Evolutionary conservation across 192 early-diverging fungal genomes (phyloP).

Genomic region (Mortierella antarctica): DNA sequence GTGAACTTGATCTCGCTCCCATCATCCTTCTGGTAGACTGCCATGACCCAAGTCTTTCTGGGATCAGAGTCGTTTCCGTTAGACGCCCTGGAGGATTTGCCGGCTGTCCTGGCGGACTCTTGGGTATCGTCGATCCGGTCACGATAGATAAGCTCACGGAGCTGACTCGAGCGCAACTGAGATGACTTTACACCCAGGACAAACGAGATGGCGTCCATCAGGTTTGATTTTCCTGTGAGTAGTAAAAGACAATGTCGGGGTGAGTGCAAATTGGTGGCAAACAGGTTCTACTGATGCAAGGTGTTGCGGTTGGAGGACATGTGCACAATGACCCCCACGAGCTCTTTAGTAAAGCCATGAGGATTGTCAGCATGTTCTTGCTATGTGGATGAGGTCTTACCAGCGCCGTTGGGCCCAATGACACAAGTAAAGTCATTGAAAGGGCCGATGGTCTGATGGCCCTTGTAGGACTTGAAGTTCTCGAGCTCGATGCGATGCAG

Average conservation of each 20-base stretch:
- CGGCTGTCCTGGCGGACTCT: constrained; percentile 52
- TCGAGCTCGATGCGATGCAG: constrained; percentile 91
- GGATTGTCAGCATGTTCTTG: not conserved
- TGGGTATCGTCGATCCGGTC: constrained; percentile 65
- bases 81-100: constrained; percentile 6
- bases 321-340: not conserved
- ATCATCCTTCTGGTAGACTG: constrained; percentile 80
- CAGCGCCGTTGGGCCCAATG: constrained; percentile 97
- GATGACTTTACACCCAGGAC: constrained; percentile 94
- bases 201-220: constrained; percentile 99
- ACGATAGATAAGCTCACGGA: constrained; percentile 93
- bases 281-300: not conserved
- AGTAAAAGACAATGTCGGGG: not conserved
- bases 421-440: constrained; percentile 95
- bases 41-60: constrained; percentile 80
- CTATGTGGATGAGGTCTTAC: constrained; percentile 43
- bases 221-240: constrained; percentile 90
- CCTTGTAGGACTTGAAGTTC: constrained; percentile 99
- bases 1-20: constrained; percentile 75
- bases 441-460: constrained; percentile 92
- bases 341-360: not conserved
- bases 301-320: not conserved
- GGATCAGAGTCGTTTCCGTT: constrained; percentile 40
- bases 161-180: constrained; percentile 90
- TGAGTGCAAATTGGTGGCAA: constrained; percentile 33